Evolutionary conservation across 805 yeast genomes (phyloP).

Genomic region (Kregervanrija pseudodelftensis): DNA sequence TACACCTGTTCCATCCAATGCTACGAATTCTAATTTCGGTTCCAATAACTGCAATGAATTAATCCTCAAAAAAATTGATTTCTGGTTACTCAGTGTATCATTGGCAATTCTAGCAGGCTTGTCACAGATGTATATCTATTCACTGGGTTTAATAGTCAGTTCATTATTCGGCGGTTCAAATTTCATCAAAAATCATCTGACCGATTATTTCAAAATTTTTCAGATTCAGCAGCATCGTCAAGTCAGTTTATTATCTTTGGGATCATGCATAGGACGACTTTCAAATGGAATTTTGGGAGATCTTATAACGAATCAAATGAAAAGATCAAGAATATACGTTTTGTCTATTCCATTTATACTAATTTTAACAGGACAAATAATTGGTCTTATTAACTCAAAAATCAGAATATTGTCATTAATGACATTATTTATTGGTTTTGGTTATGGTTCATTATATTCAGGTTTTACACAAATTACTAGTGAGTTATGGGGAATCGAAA

Average conservation of each 20-base stretch:
- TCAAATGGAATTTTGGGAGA: slow-evolving; percentile 61
- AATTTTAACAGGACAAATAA: slow-evolving; percentile 41
- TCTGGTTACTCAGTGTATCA: slow-evolving; percentile 43
- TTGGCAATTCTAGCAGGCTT: slow-evolving; percentile 55
- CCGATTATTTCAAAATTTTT: slow-evolving; percentile 19
- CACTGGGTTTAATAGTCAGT: slow-evolving; percentile 63
- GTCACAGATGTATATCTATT: slow-evolving; percentile 70
- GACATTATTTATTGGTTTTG: slow-evolving; percentile 57
- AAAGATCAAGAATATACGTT: slow-evolving; percentile 32
- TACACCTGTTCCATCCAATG: neutral
- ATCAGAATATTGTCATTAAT: slow-evolving; percentile 37
- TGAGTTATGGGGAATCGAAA: slow-evolving; percentile 62
- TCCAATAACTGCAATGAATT: neutral
- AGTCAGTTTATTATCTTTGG: slow-evolving; percentile 62
- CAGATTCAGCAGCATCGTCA: slow-evolving; percentile 61
- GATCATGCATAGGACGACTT: slow-evolving; percentile 62
- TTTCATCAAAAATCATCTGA: slow-evolving; percentile 8
- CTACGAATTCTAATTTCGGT: too few species aligned
- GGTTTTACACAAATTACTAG: slow-evolving; percentile 71
- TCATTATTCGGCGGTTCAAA: slow-evolving; percentile 32
- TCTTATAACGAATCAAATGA: slow-evolving; percentile 40
- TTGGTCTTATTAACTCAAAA: slow-evolving; percentile 32
- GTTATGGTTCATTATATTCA: slow-evolving; percentile 69
- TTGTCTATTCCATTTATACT: slow-evolving; percentile 46
- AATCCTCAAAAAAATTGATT: slow-evolving; percentile 27